Percentiles rank a stretch among this genome's conserved stretches.
Evolutionary conservation across 1,284 basidiomycete genomes (phyloP).

Genomic region (Ceratobasidium sp.): DNA sequence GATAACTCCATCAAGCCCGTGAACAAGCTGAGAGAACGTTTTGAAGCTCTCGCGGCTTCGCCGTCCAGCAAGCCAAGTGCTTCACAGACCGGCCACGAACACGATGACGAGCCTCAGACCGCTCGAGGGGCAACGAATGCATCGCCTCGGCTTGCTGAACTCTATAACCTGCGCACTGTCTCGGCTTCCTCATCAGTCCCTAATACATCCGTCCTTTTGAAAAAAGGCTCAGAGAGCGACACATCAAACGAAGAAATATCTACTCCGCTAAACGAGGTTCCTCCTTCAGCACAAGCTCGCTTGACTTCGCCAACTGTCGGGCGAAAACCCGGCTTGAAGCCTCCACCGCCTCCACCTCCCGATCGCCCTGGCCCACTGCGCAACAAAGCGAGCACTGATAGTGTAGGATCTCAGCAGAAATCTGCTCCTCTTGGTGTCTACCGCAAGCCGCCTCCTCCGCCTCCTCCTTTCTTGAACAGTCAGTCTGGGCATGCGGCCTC

Average conservation of each 20-base stretch:
- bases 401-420: constrained; percentile 25
- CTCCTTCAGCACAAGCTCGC: constrained; percentile 3
- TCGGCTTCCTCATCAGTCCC: constrained; percentile 2
- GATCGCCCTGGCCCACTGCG: constrained; percentile 6
- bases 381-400: constrained; percentile 31
- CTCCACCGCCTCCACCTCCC: constrained; percentile 34
- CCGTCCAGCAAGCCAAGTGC: not conserved
- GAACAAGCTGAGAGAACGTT: constrained; percentile 35
- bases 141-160: constrained; percentile 27
- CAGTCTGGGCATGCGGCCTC: constrained; percentile 33
- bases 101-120: constrained; percentile 10
- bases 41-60: constrained; percentile 35
- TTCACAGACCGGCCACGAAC: not conserved
- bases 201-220: constrained; percentile 4
- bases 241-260: constrained; percentile 13
- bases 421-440: constrained; percentile 30
- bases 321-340: constrained; percentile 27
- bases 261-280: constrained; percentile 1
- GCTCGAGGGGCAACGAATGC: constrained; percentile 1
- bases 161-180: constrained; percentile 9
- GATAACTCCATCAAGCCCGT: constrained; percentile 41
- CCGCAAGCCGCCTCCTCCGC: constrained; percentile 37
- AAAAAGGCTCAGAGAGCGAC: constrained; percentile 28
- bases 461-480: constrained; percentile 4
- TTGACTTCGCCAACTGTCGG: constrained; percentile 10